phyloP scores from a whole-genome alignment of 805 yeast species.

The Ogataea haglerorum region DNA sequence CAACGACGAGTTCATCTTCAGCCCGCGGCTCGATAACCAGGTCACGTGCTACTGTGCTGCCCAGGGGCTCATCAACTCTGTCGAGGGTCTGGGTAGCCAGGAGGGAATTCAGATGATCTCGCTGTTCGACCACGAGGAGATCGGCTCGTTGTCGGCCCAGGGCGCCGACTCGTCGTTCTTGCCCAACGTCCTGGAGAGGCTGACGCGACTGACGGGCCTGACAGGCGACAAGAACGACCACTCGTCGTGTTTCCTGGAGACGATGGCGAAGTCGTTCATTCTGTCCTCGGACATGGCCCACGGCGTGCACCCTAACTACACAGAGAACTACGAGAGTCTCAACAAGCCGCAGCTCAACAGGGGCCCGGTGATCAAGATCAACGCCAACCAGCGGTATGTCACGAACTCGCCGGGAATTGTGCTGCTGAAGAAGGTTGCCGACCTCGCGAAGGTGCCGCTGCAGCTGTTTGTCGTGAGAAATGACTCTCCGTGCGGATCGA shows the following conservation, averaged over 20 bases:
- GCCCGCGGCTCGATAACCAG: constrained; percentile 88
- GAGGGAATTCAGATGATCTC: constrained; percentile 70
- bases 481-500: constrained; percentile 92
- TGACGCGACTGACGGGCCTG: constrained; percentile 47
- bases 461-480: constrained; percentile 92
- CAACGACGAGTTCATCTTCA: constrained; percentile 84
- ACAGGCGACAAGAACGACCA: constrained; percentile 34
- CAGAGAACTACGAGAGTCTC: constrained; percentile 65
- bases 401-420: constrained; percentile 91
- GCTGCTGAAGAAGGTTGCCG: constrained; percentile 68
- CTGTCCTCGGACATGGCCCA: constrained; percentile 96
- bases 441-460: constrained; percentile 66
- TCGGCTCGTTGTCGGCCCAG: constrained; percentile 91
- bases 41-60: constrained; percentile 82
- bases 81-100: constrained; percentile 38
- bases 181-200: constrained; percentile 70
- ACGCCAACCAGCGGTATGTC: constrained; percentile 93
- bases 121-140: constrained; percentile 92
- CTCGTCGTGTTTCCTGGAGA: constrained; percentile 44
- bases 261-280: constrained; percentile 76
- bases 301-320: constrained; percentile 93
- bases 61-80: constrained; percentile 58
- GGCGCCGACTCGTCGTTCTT: constrained; percentile 94
- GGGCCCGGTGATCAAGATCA: constrained; percentile 91
- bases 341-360: constrained; percentile 79